Evolutionary conservation across 2,329 filamentous ascomycete genomes (phyloP).

Genomic region (Exophiala oligosperma): DNA sequence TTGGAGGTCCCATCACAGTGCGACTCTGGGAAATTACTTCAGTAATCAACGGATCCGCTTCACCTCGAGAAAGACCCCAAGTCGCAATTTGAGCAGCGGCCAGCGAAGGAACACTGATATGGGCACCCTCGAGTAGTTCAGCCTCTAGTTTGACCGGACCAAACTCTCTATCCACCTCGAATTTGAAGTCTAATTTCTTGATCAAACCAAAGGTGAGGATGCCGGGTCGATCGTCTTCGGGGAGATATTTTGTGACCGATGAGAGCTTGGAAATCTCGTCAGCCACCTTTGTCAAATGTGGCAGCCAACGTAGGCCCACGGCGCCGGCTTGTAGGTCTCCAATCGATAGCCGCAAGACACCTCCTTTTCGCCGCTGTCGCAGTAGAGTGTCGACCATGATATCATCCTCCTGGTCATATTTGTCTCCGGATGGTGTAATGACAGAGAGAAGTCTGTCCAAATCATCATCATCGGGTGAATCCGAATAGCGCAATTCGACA

Average conservation of each 20-base stretch:
- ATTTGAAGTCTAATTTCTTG: conserved; percentile 59
- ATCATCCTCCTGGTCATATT: conserved; percentile 86
- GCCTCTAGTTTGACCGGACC: conserved; percentile 63
- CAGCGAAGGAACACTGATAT: conserved; percentile 82
- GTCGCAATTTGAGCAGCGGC: conserved; percentile 72
- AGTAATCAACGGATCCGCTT: conserved; percentile 69
- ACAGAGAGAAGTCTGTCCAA: conserved; percentile 79
- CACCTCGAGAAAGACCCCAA: conserved; percentile 64
- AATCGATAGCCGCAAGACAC: conserved; percentile 71
- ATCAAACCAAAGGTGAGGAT: conserved; percentile 73
- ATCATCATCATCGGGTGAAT: conserved; percentile 73
- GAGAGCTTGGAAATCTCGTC: conserved; percentile 81
- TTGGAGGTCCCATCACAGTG: conserved; percentile 47
- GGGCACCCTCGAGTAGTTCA: conserved; percentile 67
- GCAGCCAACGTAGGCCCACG: conserved; percentile 63
- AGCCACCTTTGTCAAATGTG: conserved; percentile 67
- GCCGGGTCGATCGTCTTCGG: conserved; percentile 91
- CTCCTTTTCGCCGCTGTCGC: conserved; percentile 81
- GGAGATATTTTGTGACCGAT: conserved; percentile 88
- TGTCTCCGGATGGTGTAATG: conserved; percentile 87
- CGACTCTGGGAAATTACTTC: conserved; percentile 50
- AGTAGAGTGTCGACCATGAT: conserved; percentile 92
- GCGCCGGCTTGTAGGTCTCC: conserved; percentile 65
- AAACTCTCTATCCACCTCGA: conserved; percentile 68
- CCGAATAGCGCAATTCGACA: conserved; percentile 71